phyloP scores from a whole-genome alignment of 2,329 filamentous ascomycete species.

The Aspergillus sp. region DNA sequence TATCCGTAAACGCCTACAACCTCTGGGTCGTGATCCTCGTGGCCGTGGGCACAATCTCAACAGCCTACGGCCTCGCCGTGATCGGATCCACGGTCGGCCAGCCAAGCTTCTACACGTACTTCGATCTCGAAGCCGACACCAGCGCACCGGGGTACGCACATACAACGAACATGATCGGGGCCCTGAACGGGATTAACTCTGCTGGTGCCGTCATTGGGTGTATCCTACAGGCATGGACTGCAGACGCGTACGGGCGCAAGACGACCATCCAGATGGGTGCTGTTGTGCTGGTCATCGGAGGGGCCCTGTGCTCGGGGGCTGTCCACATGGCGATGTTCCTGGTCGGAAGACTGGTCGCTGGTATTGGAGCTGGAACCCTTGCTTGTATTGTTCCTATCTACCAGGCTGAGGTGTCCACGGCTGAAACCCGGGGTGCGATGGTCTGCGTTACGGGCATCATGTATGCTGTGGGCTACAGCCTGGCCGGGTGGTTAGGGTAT shows the following conservation, averaged over 20 bases:
- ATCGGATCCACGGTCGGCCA: constrained; percentile 50
- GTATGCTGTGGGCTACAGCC: constrained; percentile 42
- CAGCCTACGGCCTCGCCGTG: constrained; percentile 34
- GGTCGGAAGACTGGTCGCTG: background rate
- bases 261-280: constrained; percentile 21
- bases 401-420: constrained; percentile 36
- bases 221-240: constrained; percentile 40
- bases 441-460: constrained; percentile 43
- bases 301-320: background rate
- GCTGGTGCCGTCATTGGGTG: constrained; percentile 44
- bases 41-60: constrained; percentile 34
- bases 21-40: constrained; percentile 34
- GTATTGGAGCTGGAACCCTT: background rate
- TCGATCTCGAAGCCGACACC: constrained; percentile 36
- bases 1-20: constrained; percentile 29
- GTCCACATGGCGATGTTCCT: constrained; percentile 6
- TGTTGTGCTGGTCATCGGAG: background rate
- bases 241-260: constrained; percentile 39
- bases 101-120: constrained; percentile 46
- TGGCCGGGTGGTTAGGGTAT: constrained; percentile 44
- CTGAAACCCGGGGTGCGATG: constrained; percentile 42
- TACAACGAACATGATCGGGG: constrained; percentile 45
- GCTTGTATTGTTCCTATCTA: background rate
- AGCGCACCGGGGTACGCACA: constrained; percentile 42
- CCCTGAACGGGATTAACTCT: constrained; percentile 47